phyloP scores from a whole-genome alignment of 805 yeast genomes.

The Tanozyma kutaoensis region DNA sequence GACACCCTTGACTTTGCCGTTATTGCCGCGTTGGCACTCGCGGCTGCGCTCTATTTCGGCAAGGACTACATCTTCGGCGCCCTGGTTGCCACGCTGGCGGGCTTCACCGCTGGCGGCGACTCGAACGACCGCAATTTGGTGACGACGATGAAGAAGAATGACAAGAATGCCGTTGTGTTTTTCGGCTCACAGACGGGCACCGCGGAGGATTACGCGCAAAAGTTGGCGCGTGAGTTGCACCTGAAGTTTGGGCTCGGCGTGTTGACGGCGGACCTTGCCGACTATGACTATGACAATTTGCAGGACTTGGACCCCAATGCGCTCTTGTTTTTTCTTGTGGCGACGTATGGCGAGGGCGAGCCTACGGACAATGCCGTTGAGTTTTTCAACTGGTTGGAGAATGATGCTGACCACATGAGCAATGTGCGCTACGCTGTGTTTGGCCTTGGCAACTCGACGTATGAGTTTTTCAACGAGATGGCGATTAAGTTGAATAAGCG shows the following conservation, averaged over 20 bases:
- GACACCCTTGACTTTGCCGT: slow-evolving; percentile 66
- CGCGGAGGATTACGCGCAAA: slow-evolving; percentile 91
- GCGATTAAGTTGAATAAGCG: slow-evolving; percentile 47
- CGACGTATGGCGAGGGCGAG: slow-evolving; percentile 98
- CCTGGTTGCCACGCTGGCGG: slow-evolving; percentile 21
- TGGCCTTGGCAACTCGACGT: slow-evolving; percentile 91
- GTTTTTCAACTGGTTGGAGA: slow-evolving; percentile 56
- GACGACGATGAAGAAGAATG: slow-evolving; percentile 41
- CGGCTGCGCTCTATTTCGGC: slow-evolving; percentile 51
- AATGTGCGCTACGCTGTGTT: slow-evolving; percentile 61
- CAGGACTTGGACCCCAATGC: slow-evolving; percentile 46
- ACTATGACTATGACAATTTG: slow-evolving; percentile 72
- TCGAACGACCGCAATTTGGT: slow-evolving; percentile 43
- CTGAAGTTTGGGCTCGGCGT: slow-evolving; percentile 71
- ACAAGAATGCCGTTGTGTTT: slow-evolving; percentile 67
- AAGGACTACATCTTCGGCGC: slow-evolving; percentile 35
- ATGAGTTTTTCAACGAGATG: slow-evolving; percentile 81
- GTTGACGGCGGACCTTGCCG: slow-evolving; percentile 80
- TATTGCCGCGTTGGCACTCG: slow-evolving; percentile 50
- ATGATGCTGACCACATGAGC: slow-evolving; percentile 39
- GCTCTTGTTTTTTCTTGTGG: slow-evolving; percentile 60
- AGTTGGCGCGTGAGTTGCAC: slow-evolving; percentile 79
- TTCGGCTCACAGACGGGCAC: slow-evolving; percentile 98
- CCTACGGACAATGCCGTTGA: slow-evolving; percentile 90
- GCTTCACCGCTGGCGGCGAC: slow-evolving; percentile 13